phyloP scores from a whole-genome alignment of 768 basidiomycete species.

The Mycena capillaripes region DNA sequence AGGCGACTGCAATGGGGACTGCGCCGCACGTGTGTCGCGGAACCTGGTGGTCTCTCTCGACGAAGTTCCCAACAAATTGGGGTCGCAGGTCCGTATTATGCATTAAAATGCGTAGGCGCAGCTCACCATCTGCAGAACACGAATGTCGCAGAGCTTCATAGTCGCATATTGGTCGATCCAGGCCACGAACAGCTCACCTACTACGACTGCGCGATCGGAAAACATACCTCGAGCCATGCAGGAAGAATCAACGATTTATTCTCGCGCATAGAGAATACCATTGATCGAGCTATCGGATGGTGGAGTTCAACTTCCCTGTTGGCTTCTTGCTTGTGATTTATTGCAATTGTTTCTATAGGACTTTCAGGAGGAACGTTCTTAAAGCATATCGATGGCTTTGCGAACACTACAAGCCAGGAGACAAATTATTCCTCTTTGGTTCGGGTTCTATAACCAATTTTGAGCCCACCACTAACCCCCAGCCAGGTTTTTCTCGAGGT shows the following conservation, averaged over 20 bases:
- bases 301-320: background rate
- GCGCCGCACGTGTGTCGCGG: conserved; percentile 8
- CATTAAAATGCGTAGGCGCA: background rate
- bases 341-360: conserved; percentile 16
- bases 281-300: conserved; percentile 9
- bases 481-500: conserved; percentile 34
- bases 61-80: background rate
- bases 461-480: conserved; percentile 1
- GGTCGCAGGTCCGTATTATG: conserved; percentile 12
- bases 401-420: conserved; percentile 36
- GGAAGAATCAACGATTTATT: conserved; percentile 6
- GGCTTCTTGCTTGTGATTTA: background rate
- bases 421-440: conserved; percentile 42
- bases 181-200: conserved; percentile 38
- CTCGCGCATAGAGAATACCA: background rate
- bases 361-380: conserved; percentile 28
- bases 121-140: conserved; percentile 31
- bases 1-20: conserved; percentile 16
- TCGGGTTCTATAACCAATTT: background rate
- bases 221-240: background rate
- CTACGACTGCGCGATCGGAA: conserved; percentile 35
- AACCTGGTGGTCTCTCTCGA: conserved; percentile 34
- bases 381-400: conserved; percentile 41
- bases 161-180: conserved; percentile 25
- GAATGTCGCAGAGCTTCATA: conserved; percentile 40